Conservation (phyloP, 1,284 basidiomycete genomes). For the Singerocomus inundabilis region DNA sequence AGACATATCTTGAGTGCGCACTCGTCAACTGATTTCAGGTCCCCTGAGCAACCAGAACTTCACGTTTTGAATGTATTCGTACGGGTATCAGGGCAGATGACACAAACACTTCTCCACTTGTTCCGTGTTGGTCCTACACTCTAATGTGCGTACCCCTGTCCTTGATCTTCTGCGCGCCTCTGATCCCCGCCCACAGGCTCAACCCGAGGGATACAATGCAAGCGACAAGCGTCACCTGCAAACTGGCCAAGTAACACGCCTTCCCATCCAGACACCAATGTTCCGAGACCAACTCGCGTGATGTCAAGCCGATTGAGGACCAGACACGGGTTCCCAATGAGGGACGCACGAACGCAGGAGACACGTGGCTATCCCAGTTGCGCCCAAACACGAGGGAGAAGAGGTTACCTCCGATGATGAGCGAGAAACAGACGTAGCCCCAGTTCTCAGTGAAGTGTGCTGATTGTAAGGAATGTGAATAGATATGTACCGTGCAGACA, state of each 20-base stretch:
- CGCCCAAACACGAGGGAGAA: conserved; percentile 84
- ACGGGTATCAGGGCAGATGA: no score
- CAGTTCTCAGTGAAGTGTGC: conserved; percentile 82
- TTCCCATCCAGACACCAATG: conserved; percentile 48
- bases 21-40: no score
- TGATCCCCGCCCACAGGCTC: conserved; percentile 43
- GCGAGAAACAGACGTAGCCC: conserved; percentile 77
- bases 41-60: no score
- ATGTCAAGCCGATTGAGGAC: conserved; percentile 4
- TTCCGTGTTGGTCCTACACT: no score
- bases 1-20: no score
- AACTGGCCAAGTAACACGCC: conserved; percentile 45
- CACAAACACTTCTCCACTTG: no score
- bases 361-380: conserved; percentile 72
- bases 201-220: conserved; percentile 44
- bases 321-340: neutral
- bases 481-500: neutral
- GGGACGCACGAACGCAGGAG: no score
- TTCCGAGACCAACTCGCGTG: conserved; percentile 32
- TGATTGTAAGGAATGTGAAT: conserved; percentile 23
- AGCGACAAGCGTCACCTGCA: conserved; percentile 45
- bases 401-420: conserved; percentile 79
- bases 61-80: no score
- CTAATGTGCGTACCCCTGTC: neutral
- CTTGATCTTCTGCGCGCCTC: conserved; percentile 32